Conservation (phyloP, 2,329 filamentous ascomycete genomes). For the Fusarium sp. region DNA sequence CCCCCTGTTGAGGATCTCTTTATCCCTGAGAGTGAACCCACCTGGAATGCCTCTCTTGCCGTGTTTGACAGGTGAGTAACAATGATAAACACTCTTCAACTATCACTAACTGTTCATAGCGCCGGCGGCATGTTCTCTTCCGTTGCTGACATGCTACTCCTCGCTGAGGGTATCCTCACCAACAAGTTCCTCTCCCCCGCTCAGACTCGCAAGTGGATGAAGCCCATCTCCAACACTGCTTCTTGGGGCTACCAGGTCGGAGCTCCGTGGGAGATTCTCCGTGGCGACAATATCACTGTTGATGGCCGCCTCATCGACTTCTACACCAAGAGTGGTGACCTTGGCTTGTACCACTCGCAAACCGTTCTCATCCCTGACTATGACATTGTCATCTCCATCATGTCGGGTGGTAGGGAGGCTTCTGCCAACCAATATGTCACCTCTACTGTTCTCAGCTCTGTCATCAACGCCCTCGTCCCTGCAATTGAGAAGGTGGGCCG, state of each 20-base stretch:
- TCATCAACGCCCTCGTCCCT: conserved; percentile 52
- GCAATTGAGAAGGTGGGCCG: conserved; percentile 57
- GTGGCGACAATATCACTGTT: conserved; percentile 50
- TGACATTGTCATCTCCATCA: conserved; percentile 55
- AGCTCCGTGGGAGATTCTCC: conserved; percentile 61
- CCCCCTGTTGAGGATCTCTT: conserved; percentile 50
- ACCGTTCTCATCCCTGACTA: conserved; percentile 60
- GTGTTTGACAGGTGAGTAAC: conserved; percentile 51
- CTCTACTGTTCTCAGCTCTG: conserved; percentile 40
- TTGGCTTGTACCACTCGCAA: conserved; percentile 55
- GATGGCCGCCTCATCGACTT: conserved; percentile 58
- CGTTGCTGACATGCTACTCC: conserved; percentile 54
- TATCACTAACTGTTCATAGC: conserved; percentile 29
- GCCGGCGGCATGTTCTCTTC: conserved; percentile 57
- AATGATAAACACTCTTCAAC: fast-evolving
- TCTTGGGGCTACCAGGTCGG: conserved; percentile 54
- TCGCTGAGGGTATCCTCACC: conserved; percentile 56
- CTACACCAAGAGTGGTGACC: conserved; percentile 60
- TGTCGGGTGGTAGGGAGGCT: conserved; percentile 51
- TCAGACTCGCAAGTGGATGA: conserved; percentile 59
- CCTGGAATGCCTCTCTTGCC: conserved; percentile 51
- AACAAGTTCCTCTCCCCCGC: conserved; percentile 54
- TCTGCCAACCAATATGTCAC: conserved; percentile 28
- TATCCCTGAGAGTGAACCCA: conserved; percentile 49
- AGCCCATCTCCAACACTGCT: conserved; percentile 54